A percentile compares a stretch with the other conserved stretches of the same genome.
These are phyloP conservation scores for Phycomyces blakesleeanus DNA, from an alignment of 192 early-diverging fungal species.

Conservation along the genomic window DNA sequence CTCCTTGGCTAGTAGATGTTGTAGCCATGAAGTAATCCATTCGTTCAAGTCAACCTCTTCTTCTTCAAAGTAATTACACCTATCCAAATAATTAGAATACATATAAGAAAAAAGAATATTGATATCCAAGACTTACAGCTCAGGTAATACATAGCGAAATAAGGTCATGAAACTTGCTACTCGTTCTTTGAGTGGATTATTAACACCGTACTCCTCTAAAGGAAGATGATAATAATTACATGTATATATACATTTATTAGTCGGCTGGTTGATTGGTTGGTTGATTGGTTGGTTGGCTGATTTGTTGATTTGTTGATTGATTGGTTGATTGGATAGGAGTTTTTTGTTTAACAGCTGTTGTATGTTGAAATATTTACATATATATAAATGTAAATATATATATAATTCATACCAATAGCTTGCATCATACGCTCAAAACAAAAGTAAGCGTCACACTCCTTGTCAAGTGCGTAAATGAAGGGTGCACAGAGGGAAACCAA, in stretches of 20 bases:
- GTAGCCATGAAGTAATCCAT: slow-evolving; percentile 82
- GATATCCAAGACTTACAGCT: slow-evolving; percentile 68
- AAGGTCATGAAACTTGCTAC: slow-evolving; percentile 84
- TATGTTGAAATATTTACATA: too few relatives aligned
- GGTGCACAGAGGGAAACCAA: slow-evolving; percentile 79
- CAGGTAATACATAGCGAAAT: slow-evolving; percentile 80
- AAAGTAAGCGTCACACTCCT: slow-evolving; percentile 77
- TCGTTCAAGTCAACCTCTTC: slow-evolving; percentile 89
- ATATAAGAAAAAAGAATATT: background rate
- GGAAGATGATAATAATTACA: too few relatives aligned
- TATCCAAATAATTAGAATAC: slow-evolving; percentile 6
- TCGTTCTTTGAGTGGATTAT: slow-evolving; percentile 64
- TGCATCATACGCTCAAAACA: slow-evolving; percentile 78
- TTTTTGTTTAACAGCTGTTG: too few relatives aligned
- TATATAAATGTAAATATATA: too few relatives aligned
- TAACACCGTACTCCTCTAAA: slow-evolving; percentile 70
- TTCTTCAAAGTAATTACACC: slow-evolving; percentile 87
- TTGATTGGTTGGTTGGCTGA: too few relatives aligned
- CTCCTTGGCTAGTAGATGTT: slow-evolving; percentile 75
- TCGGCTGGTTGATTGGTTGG: too few relatives aligned
- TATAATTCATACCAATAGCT: slow-evolving; percentile 58
- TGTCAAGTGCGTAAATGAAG: slow-evolving; percentile 68
- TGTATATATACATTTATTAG: too few relatives aligned
- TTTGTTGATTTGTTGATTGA: too few relatives aligned
- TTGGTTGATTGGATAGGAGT: too few relatives aligned